These are phyloP conservation scores for Botrytis sinoallii DNA, from an alignment of 2,329 filamentous ascomycete species.

Conservation along the genomic window DNA sequence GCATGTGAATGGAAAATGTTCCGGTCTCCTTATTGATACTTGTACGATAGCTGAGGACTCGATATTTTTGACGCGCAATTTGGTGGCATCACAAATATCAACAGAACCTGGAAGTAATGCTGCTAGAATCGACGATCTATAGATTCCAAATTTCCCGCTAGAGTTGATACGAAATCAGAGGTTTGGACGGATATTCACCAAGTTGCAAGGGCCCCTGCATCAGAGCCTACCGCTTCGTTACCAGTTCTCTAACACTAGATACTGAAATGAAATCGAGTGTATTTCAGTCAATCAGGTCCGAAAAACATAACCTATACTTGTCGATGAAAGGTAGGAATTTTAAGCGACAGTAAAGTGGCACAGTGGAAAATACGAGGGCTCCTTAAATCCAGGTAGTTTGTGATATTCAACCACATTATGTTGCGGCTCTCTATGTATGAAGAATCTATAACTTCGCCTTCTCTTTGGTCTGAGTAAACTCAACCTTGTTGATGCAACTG, in stretches of 20 bases:
- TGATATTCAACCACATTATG: neutral
- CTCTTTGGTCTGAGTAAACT: conserved; percentile 43
- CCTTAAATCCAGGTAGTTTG: neutral
- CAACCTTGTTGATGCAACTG: conserved; percentile 52
- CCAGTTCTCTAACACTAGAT: neutral
- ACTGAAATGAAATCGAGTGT: neutral
- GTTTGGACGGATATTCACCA: neutral
- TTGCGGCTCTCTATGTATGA: neutral
- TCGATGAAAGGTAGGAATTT: neutral
- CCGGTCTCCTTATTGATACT: neutral
- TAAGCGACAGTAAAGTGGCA: neutral
- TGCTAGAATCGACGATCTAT: neutral
- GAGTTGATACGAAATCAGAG: neutral
- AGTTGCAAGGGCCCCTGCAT: neutral
- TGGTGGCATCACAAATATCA: neutral
- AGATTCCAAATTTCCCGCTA: neutral
- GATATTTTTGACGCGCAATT: neutral
- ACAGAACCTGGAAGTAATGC: neutral
- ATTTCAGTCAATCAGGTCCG: neutral
- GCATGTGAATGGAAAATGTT: neutral
- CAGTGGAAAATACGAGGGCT: neutral
- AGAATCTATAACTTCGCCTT: conserved; percentile 27
- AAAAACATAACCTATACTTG: neutral
- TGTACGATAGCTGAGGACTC: neutral
- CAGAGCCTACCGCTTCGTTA: neutral